phyloP scores from a whole-genome alignment of 768 basidiomycete species.

The Tephrocybe rancida region DNA sequence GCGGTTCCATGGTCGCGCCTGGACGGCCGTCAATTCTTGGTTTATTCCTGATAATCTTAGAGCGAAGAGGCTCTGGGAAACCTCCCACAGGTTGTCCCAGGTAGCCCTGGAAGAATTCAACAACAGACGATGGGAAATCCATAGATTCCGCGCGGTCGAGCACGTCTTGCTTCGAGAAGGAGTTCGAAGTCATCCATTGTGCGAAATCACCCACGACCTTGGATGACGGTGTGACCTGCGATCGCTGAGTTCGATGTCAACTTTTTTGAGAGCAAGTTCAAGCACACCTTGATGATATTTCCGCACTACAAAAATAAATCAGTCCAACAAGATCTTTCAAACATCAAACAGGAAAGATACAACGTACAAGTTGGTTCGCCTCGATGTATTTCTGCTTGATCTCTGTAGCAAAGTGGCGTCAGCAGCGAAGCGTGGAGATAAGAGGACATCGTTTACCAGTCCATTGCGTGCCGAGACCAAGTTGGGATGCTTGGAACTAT shows the following conservation, averaged over 20 bases:
- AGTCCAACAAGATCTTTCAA: not conserved
- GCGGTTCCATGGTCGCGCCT: slow-evolving; percentile 81
- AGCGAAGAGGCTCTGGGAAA: slow-evolving; percentile 96
- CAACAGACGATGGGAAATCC: slow-evolving; percentile 96
- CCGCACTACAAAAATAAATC: slow-evolving; percentile 73
- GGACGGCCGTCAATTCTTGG: slow-evolving; percentile 93
- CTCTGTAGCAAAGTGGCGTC: slow-evolving; percentile 44
- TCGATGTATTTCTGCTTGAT: slow-evolving; percentile 99
- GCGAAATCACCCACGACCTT: slow-evolving; percentile 99
- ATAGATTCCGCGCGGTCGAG: slow-evolving; percentile 83
- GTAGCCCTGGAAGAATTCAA: slow-evolving; percentile 99
- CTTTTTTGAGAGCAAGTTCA: not conserved
- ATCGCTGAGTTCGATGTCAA: not conserved
- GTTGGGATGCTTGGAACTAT: slow-evolving; percentile 97
- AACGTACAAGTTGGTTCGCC: slow-evolving; percentile 87
- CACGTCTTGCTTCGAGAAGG: slow-evolving; percentile 84
- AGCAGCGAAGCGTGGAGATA: slow-evolving; percentile 11
- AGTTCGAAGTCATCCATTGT: slow-evolving; percentile 98
- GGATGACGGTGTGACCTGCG: slow-evolving; percentile 92
- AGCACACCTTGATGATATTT: slow-evolving; percentile 85
- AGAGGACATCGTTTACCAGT: slow-evolving; percentile 48
- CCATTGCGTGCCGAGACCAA: slow-evolving; percentile 98
- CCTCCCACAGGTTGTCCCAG: slow-evolving; percentile 98
- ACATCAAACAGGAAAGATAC: slow-evolving; percentile 3
- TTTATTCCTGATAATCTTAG: slow-evolving; percentile 90